These are phyloP conservation scores for Tephrocybe sp. DNA, from an alignment of 768 basidiomycete genomes.

Conservation along the genomic window DNA sequence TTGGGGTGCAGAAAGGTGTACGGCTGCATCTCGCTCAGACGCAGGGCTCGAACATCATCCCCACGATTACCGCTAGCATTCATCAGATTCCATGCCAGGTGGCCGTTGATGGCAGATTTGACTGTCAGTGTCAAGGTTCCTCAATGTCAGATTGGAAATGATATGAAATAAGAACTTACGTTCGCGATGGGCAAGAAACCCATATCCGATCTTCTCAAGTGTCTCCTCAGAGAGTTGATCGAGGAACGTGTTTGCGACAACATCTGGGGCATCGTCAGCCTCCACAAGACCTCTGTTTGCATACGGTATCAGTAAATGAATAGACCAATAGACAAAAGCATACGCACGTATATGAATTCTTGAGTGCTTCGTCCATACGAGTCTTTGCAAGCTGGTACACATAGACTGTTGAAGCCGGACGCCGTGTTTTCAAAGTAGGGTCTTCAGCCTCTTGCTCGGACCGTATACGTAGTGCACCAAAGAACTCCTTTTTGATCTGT, in stretches of 20 bases:
- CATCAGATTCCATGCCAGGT: slow-evolving; percentile 26
- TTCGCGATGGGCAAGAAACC: slow-evolving; percentile 28
- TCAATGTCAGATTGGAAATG: background rate
- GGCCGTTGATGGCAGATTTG: slow-evolving; percentile 20
- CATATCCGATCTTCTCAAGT: slow-evolving; percentile 20
- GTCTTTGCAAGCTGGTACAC: slow-evolving; percentile 21
- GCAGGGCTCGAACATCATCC: slow-evolving; percentile 27
- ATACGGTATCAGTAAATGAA: background rate
- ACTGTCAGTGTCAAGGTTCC: slow-evolving; percentile 14
- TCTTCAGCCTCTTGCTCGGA: slow-evolving; percentile 26
- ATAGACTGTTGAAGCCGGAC: slow-evolving; percentile 19
- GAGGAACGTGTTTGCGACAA: slow-evolving; percentile 30
- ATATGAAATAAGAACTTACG: too few relatives aligned
- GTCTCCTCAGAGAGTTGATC: slow-evolving; percentile 22
- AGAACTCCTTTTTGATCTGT: slow-evolving; percentile 29
- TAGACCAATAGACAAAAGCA: too few relatives aligned
- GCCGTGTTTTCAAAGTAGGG: slow-evolving; percentile 10
- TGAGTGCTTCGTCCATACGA: slow-evolving; percentile 24
- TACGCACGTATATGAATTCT: slow-evolving; percentile 10
- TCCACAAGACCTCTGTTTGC: slow-evolving; percentile 19
- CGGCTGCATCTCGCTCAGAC: slow-evolving; percentile 25
- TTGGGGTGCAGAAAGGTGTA: slow-evolving; percentile 24
- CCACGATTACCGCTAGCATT: slow-evolving; percentile 29
- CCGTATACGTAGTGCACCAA: slow-evolving; percentile 25
- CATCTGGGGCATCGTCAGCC: slow-evolving; percentile 27